Evolutionary conservation across 164 flowering plant genomes (phyloP), one percentile per base, ranked within the genome.

Genomic region (Aristolochia contorta): DNA sequence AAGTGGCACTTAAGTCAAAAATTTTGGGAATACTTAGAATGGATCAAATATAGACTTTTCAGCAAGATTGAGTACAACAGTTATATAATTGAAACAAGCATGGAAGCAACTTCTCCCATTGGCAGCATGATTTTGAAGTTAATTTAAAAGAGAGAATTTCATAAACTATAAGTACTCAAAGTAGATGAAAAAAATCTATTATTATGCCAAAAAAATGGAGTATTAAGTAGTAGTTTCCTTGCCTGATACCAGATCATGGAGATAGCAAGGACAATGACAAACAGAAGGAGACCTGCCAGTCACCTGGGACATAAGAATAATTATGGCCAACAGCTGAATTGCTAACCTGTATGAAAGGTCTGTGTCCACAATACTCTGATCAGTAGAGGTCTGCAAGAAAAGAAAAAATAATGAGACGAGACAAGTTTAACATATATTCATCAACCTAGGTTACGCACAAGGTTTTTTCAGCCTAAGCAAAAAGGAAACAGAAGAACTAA

Each of bases 341-440:
- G 89, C 93, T 52, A 90, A 62, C 69, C 97, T 79, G 76, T 84
- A 87, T 2, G 96, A 93, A 59, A 87, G 80, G 73, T 87, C 93
- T 16, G 85, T 84, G 71, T 86, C 96, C 37, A 87, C 81, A 45
- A 72, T 74, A 72, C 91, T 83, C 79, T 91, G 96, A 70, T 91
- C 93, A 9, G 85, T 84, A 0, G 97, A 84, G 55, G 82, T 77
- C 97, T 91, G 82, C 19, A 46, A 55, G 20, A 56, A 49, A 16
- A 49, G 18, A 37, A 37, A 37, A 32, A 32, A 7, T 37, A 37
- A 37, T 0, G 43, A 37, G 43, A 37, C 3, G 43, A 54, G 23
- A 7, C 4, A 57, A 50, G 24, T 23, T 56, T 16, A 49, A 41
- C 2, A 24, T 54, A 30, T 4, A 54, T 21, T 16, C 22, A 18